Percentiles rank a stretch among this genome's conserved stretches.
Evolutionary conservation across 176 grass and related monocot species (phyloP).

Genomic region (Thinopyrum elongatum): DNA sequence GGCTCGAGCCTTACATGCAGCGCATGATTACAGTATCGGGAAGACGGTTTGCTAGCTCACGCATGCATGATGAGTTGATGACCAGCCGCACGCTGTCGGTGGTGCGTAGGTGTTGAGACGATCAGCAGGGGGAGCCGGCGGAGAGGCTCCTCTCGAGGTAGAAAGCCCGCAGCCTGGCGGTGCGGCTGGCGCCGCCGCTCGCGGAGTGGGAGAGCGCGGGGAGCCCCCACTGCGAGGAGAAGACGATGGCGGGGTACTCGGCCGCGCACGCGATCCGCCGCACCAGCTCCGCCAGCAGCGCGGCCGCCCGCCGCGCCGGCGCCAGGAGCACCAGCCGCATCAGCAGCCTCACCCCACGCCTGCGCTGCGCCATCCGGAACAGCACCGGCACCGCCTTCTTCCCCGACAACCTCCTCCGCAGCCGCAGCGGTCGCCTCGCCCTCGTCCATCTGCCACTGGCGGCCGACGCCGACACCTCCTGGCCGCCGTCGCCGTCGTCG

Average conservation of each 20-base stretch:
- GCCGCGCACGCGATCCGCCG: slow-evolving; percentile 35
- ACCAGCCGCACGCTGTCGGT: not conserved
- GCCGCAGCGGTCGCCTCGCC: slow-evolving; percentile 35
- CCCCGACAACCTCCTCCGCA: slow-evolving; percentile 19
- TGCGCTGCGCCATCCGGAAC: slow-evolving; percentile 11
- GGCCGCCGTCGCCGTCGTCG: not conserved
- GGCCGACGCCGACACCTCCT: not conserved
- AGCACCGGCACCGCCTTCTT: not conserved
- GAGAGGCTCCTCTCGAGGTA: slow-evolving; percentile 57
- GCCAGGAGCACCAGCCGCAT: slow-evolving; percentile 41
- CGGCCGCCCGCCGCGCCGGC: slow-evolving; percentile 49
- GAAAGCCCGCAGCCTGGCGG: slow-evolving; percentile 32
- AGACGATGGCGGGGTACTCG: slow-evolving; percentile 61
- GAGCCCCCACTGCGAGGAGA: slow-evolving; percentile 78
- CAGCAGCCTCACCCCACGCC: slow-evolving; percentile 25
- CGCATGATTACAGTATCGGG: slow-evolving; percentile 4
- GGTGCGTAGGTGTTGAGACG: not conserved
- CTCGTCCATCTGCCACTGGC: slow-evolving; percentile 2
- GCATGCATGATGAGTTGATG: not conserved
- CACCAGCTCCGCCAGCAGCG: slow-evolving; percentile 56
- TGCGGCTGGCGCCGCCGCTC: slow-evolving; percentile 33
- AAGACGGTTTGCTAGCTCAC: not conserved
- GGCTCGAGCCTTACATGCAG: not conserved
- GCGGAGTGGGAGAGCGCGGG: slow-evolving; percentile 61
- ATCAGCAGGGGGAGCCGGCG: slow-evolving; percentile 41